Evolutionary conservation across 352 stramenopile genomes (phyloP).

Genomic region (Pseudoperonospora humuli): DNA sequence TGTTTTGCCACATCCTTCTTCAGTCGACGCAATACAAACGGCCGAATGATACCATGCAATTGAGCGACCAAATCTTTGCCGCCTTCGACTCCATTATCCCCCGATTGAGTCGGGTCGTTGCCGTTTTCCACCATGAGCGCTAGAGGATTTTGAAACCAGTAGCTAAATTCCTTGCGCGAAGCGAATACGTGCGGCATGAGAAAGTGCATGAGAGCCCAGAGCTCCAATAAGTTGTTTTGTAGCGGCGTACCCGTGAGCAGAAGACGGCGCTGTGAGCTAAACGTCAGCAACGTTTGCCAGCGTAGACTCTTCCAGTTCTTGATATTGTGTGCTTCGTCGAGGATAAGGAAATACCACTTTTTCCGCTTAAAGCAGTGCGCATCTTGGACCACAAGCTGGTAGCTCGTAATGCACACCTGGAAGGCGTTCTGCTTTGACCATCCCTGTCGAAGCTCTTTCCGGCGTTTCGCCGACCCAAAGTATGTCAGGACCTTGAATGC

Average conservation of each 20-base stretch:
- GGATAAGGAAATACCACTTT: conserved; percentile 98
- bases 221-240: conserved; percentile 96
- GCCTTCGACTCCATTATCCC: conserved; percentile 16
- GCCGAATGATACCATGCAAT: conserved; percentile 96
- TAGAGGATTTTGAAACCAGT: conserved; percentile 98
- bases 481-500: conserved; percentile 98
- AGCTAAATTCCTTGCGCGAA: conserved; percentile 92
- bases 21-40: conserved; percentile 94
- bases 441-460: conserved; percentile 86
- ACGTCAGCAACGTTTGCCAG: conserved; percentile 97
- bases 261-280: conserved; percentile 91
- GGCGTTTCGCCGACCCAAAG: conserved; percentile 94
- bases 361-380: conserved; percentile 96
- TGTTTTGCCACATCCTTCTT: conserved; percentile 98
- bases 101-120: conserved; percentile 68
- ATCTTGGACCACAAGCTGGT: conserved; percentile 97
- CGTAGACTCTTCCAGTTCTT: conserved; percentile 98
- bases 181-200: conserved; percentile 97
- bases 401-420: conserved; percentile 98
- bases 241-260: conserved; percentile 96
- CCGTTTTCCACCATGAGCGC: conserved; percentile 70
- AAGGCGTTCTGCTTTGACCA: conserved; percentile 96
- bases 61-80: conserved; percentile 80
- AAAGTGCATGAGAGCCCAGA: conserved; percentile 98
- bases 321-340: conserved; percentile 99